Base-by-base conservation (phyloP, 2,329 filamentous ascomycete species). In the Domatiomyces globalis region DNA sequence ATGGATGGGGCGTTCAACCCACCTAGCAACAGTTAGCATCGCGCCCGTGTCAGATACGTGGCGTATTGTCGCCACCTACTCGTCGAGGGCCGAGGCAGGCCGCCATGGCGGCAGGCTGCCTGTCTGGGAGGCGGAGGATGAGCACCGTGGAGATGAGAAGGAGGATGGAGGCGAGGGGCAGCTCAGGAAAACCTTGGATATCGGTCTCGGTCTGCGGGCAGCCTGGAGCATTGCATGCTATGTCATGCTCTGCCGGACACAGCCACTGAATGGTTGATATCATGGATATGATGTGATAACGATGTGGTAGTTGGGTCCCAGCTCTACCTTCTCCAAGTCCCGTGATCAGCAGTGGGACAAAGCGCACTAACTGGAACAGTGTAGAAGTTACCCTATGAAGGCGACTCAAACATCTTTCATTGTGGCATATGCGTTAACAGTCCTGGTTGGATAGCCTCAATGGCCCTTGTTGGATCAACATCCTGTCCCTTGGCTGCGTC, bases 1-100 rank as follows among this genome's bases (percentile, higher is more conserved):
- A 49, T 88, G 80, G 47, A 89, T 89, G 66, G 95, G 87, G 63
- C 84, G 86, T 57, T 85, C 83, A 49, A 95, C 90, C 88, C 89
- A 96, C 74, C 88, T 94, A 60, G 19, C 49, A 49, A 5, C n/a
- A 39, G 45, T 56, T 47, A 57, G 53, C 52, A 48, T 64, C 50
- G 63, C 56, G 19, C 27, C 47, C 9, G 20, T 19, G 12, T 27
- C 19, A 25, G 1, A 15, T 7, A 6, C 36, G 46, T 43, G 36
- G 36, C 45, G 48, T 5, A 39, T 10, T 10, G 15, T 39, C 33
- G 12, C 2, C 33, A 53, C 70, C 59, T 72, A 79, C 76, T 81
- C 76, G 66, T 82, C 79, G 49, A 82, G 68, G 36, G 76, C 72
- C 18, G 73, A 74, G 42, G 75, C 75, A 45, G 78, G 77, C 48